These are phyloP conservation scores for Neoarthrinium moseri DNA, from an alignment of 2,329 filamentous ascomycete species.

Conservation along the genomic window DNA sequence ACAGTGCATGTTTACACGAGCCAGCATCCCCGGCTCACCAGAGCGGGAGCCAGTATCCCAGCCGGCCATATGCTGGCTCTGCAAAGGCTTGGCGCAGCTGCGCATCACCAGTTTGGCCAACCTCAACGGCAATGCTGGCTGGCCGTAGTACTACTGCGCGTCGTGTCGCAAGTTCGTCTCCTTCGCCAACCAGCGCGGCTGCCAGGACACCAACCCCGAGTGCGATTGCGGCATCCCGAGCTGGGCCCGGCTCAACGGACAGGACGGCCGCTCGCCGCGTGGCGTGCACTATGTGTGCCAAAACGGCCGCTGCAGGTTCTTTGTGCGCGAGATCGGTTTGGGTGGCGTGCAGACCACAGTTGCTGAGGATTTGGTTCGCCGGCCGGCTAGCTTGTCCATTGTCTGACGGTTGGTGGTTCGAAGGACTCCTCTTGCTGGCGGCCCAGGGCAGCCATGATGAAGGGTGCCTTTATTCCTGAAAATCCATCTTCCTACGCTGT, in stretches of 20 bases:
- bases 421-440: no score
- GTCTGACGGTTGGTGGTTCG: no score
- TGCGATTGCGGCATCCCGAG: neutral
- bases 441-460: no score
- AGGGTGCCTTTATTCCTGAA: no score
- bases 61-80: no score
- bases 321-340: neutral
- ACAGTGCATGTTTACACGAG: no score
- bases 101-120: neutral
- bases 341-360: neutral
- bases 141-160: neutral
- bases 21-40: no score
- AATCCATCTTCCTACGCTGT: no score
- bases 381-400: neutral
- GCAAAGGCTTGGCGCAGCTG: no score
- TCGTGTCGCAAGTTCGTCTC: neutral
- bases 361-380: neutral
- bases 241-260: neutral
- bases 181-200: neutral
- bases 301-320: neutral
- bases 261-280: neutral
- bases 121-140: constrained; percentile 2
- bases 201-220: neutral
- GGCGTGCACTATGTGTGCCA: neutral
- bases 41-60: no score